phyloP scores from a whole-genome alignment of 2,329 filamentous ascomycete species.

The Exophiala phaeomuriformis region DNA sequence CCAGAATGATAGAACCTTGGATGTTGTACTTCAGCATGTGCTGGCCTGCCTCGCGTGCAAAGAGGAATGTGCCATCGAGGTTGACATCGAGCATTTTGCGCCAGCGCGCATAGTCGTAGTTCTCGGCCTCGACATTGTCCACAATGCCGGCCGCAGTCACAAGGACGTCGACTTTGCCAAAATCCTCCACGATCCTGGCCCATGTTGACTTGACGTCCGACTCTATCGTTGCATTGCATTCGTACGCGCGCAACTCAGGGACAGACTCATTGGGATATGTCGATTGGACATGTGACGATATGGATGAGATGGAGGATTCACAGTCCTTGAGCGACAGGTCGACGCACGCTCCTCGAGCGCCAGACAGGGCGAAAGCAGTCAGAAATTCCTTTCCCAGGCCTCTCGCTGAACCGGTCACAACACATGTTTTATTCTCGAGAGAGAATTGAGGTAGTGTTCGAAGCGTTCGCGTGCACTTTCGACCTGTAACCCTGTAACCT shows the following conservation, averaged over 20 bases:
- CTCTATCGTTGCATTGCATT: constrained; percentile 36
- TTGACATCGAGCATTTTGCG: constrained; percentile 35
- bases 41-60: constrained; percentile 70
- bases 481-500: background rate
- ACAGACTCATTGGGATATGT: constrained; percentile 19
- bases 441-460: constrained; percentile 25
- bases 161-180: constrained; percentile 35
- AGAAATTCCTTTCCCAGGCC: constrained; percentile 31
- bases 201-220: constrained; percentile 34
- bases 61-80: constrained; percentile 69
- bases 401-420: constrained; percentile 26
- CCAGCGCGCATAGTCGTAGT: constrained; percentile 32
- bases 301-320: constrained; percentile 29
- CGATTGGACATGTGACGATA: constrained; percentile 28
- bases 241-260: constrained; percentile 34
- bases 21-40: constrained; percentile 33
- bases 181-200: constrained; percentile 31
- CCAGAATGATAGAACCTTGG: constrained; percentile 26
- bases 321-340: constrained; percentile 29
- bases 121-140: constrained; percentile 32
- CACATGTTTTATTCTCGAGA: constrained; percentile 25
- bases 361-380: constrained; percentile 30
- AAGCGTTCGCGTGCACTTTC: background rate
- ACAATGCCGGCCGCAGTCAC: constrained; percentile 38
- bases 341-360: constrained; percentile 31